Conservation (phyloP, 345 rosid genomes). For the Erodium maritimum region DNA sequence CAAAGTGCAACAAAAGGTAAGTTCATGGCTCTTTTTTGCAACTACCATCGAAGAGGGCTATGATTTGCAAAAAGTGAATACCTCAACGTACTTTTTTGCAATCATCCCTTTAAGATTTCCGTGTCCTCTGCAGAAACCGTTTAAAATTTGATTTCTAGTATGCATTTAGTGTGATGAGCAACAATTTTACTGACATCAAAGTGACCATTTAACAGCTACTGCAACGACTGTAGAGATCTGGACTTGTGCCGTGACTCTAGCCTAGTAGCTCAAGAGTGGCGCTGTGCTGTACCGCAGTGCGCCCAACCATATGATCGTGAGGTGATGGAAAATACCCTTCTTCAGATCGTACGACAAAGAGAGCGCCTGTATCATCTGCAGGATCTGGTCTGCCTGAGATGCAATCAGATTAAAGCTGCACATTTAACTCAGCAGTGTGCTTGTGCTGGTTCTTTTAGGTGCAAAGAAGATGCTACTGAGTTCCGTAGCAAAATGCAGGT, state of each 20-base stretch:
- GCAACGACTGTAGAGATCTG: slow-evolving; percentile 86
- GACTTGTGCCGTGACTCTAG: slow-evolving; percentile 70
- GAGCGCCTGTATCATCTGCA: slow-evolving; percentile 79
- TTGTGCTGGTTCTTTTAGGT: slow-evolving; percentile 69
- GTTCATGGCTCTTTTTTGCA: too few species aligned
- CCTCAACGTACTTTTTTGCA: too few species aligned
- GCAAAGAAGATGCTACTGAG: slow-evolving; percentile 60
- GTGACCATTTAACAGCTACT: slow-evolving; percentile 44
- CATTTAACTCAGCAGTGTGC: slow-evolving; percentile 74
- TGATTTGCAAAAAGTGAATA: too few species aligned
- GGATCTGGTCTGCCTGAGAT: slow-evolving; percentile 69
- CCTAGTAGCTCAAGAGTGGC: slow-evolving; percentile 65
- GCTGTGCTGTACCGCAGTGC: slow-evolving; percentile 62
- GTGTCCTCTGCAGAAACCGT: neutral
- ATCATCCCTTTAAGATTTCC: too few species aligned
- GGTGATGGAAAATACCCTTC: slow-evolving; percentile 71
- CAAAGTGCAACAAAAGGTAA: too few species aligned
- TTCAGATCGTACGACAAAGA: slow-evolving; percentile 71
- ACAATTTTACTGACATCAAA: neutral
- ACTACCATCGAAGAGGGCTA: too few species aligned
- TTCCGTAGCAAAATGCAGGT: slow-evolving; percentile 56
- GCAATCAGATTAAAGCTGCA: slow-evolving; percentile 83
- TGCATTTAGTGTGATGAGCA: neutral
- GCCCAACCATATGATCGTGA: slow-evolving; percentile 73
- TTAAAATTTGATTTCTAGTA: neutral